phyloP scores from a whole-genome alignment of 75 land plant genomes.

The Larix kaempferi region DNA sequence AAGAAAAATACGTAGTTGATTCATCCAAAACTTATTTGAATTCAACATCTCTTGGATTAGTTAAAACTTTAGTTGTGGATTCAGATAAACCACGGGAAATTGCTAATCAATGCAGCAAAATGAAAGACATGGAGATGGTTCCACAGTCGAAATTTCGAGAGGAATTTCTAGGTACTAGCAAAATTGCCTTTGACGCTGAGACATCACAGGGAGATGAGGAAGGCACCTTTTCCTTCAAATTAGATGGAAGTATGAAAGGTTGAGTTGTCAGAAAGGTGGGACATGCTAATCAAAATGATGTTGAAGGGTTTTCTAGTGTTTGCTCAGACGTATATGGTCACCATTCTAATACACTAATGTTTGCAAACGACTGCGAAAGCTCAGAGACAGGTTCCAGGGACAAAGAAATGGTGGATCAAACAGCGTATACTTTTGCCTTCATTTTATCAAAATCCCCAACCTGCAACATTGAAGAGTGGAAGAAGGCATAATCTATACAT shows the following conservation, averaged over 20 bases:
- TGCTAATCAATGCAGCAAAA: background rate
- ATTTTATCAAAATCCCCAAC: background rate
- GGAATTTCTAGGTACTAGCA: background rate
- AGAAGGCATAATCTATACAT: background rate
- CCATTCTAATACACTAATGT: slow-evolving; percentile 3
- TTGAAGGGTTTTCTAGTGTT: background rate
- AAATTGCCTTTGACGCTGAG: background rate
- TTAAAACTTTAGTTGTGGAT: background rate
- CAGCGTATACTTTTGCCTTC: background rate
- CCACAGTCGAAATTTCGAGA: background rate
- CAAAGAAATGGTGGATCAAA: slow-evolving; percentile 9
- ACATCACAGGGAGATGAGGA: slow-evolving; percentile 9
- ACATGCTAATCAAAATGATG: background rate
- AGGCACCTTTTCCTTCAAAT: background rate
- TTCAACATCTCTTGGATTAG: background rate
- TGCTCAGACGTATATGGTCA: background rate
- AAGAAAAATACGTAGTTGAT: background rate
- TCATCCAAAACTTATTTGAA: background rate
- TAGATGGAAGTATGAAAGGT: background rate
- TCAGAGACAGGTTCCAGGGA: background rate
- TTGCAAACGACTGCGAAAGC: background rate
- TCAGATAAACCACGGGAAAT: background rate
- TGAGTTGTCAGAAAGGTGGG: background rate
- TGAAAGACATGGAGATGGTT: slow-evolving; percentile 1
- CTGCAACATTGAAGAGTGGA: background rate